Conservation (phyloP, 345 rosid species). For the Bretschneidera sinensis region DNA sequence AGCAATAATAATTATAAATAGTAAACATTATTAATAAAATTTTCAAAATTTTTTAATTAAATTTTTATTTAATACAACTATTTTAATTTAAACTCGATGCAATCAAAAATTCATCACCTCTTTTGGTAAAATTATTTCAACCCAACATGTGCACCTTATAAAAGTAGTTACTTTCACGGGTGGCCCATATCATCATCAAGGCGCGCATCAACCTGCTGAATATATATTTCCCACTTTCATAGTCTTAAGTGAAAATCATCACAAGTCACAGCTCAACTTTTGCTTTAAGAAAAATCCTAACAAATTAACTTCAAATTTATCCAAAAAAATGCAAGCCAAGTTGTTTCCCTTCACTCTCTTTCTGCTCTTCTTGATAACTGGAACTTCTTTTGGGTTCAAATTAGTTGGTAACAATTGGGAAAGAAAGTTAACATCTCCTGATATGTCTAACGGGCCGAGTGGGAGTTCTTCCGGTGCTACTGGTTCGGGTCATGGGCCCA, state of each 20-base stretch:
- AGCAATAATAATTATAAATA: no score
- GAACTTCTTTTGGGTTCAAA: conserved; percentile 5
- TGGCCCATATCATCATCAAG: conserved; percentile 23
- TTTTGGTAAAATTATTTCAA: not conserved
- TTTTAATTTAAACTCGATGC: no score
- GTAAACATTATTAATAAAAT: no score
- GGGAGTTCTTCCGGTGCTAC: conserved; percentile 42
- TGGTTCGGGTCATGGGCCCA: conserved; percentile 78
- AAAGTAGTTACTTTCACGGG: conserved; percentile 19
- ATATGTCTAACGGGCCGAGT: conserved; percentile 24
- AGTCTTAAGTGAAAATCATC: not conserved
- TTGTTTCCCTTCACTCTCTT: conserved; percentile 9
- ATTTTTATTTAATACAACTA: not conserved
- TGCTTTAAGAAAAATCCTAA: not conserved
- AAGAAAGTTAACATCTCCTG: conserved; percentile 8
- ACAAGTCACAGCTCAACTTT: not conserved
- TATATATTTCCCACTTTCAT: conserved; percentile 22
- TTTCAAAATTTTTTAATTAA: no score
- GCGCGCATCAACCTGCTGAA: no score
- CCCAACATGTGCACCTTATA: conserved; percentile 7
- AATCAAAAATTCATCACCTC: not conserved
- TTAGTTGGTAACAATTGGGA: conserved; percentile 2
- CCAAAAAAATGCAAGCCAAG: conserved; percentile 13
- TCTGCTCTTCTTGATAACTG: conserved; percentile 13
- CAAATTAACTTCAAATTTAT: not conserved